phyloP scores from a whole-genome alignment of 495 filamentous ascomycete genomes.

The Schizothecium vesticola region DNA sequence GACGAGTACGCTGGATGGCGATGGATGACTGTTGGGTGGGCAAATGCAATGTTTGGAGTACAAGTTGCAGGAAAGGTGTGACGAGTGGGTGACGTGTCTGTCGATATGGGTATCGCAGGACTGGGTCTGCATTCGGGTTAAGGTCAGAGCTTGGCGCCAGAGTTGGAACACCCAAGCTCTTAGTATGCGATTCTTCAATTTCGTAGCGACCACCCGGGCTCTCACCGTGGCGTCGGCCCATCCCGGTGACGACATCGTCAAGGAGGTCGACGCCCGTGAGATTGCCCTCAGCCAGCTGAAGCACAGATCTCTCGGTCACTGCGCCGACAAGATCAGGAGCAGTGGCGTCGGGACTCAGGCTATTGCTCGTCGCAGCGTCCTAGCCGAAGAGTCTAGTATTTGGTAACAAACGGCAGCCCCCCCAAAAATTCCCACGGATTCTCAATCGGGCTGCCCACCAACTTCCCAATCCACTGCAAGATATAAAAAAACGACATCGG shows the following conservation, averaged over 20 bases:
- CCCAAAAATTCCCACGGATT: background rate
- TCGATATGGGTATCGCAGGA: no score
- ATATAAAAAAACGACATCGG: conserved; percentile 21
- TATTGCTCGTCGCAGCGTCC: conserved; percentile 36
- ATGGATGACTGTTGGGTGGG: no score
- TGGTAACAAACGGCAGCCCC: background rate
- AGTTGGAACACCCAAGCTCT: no score
- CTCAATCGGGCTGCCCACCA: conserved; percentile 5
- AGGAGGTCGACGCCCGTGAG: conserved; percentile 41
- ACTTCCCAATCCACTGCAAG: conserved; percentile 19
- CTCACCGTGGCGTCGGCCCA: conserved; percentile 29
- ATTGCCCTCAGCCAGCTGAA: conserved; percentile 32
- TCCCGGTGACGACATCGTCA: conserved; percentile 43
- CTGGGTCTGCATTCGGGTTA: no score
- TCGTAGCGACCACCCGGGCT: conserved; percentile 6
- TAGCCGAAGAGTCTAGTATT: conserved; percentile 4
- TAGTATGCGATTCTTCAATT: conserved; percentile 15
- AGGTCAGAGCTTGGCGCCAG: no score
- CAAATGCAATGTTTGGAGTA: no score
- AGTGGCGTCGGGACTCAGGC: conserved; percentile 40
- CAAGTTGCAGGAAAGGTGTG: no score
- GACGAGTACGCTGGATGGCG: no score
- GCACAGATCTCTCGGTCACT: conserved; percentile 38
- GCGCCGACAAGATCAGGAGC: conserved; percentile 37
- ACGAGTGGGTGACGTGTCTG: no score